Conservation (phyloP, 2,329 filamentous ascomycete genomes). For the Xylaria multiplex region DNA sequence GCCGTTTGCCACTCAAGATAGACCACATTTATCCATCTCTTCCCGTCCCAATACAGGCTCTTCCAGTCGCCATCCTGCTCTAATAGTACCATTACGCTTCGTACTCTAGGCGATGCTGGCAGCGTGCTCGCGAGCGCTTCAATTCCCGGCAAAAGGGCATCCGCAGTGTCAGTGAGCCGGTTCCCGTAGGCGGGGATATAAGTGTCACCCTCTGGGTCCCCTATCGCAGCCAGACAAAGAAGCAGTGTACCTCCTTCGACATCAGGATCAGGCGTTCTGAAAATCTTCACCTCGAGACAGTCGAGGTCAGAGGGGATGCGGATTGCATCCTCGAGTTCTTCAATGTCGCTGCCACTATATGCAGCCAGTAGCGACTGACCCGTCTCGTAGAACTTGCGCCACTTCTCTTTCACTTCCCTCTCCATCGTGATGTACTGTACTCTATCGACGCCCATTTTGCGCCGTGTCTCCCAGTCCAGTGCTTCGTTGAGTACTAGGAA, state of each 20-base stretch:
- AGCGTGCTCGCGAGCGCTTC: constrained; percentile 29
- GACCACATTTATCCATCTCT: constrained; percentile 40
- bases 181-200: constrained; percentile 30
- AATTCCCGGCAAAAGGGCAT: constrained; percentile 28
- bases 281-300: constrained; percentile 24
- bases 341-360: constrained; percentile 25
- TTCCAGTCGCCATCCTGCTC: constrained; percentile 35
- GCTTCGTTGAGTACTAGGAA: constrained; percentile 35
- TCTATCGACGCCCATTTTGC: constrained; percentile 12
- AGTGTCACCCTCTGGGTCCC: constrained; percentile 19
- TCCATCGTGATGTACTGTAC: constrained; percentile 28
- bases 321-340: constrained; percentile 23
- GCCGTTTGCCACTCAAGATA: constrained; percentile 42
- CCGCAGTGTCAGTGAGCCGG: constrained; percentile 28
- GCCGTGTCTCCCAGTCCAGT: constrained; percentile 25
- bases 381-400: constrained; percentile 30
- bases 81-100: constrained; percentile 32
- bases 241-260: constrained; percentile 32
- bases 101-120: constrained; percentile 23
- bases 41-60: constrained; percentile 39
- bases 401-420: constrained; percentile 15
- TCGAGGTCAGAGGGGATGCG: constrained; percentile 14
- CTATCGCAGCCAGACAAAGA: constrained; percentile 34
- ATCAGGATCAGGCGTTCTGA: constrained; percentile 39
- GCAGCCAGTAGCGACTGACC: constrained; percentile 24